Evolutionary conservation across 1,284 basidiomycete species (phyloP).

Genomic region (Meira nashicola): DNA sequence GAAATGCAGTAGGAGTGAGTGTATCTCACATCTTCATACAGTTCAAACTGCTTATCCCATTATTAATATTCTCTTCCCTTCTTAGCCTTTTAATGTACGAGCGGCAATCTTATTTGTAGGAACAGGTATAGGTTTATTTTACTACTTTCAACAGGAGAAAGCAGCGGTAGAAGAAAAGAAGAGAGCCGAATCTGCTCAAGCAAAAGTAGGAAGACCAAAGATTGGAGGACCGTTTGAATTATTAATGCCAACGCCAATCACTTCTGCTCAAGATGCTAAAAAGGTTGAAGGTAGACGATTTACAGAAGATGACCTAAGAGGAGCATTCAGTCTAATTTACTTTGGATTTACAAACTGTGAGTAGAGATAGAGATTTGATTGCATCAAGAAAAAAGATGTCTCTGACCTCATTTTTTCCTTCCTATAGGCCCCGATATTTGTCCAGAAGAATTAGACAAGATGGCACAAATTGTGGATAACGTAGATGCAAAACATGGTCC

Average conservation of each 20-base stretch:
- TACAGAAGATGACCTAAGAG: conserved; percentile 78
- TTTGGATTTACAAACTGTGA: conserved; percentile 63
- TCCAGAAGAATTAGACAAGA: conserved; percentile 95
- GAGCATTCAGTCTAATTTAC: conserved; percentile 75
- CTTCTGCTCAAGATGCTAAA: conserved; percentile 10
- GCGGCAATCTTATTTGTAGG: conserved; percentile 76
- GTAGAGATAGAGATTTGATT: background rate
- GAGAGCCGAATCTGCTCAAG: conserved; percentile 29
- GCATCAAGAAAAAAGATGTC: background rate
- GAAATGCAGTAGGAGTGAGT: conserved; percentile 11
- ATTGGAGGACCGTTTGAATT: conserved; percentile 80
- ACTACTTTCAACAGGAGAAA: conserved; percentile 87
- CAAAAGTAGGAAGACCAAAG: conserved; percentile 62
- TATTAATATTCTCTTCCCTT: background rate
- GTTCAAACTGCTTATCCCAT: background rate
- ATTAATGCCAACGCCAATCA: conserved; percentile 19
- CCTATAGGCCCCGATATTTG: conserved; percentile 94
- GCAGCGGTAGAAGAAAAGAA: conserved; percentile 28
- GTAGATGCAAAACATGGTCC: conserved; percentile 16
- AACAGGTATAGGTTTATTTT: conserved; percentile 75
- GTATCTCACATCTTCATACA: background rate
- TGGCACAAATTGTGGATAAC: conserved; percentile 72
- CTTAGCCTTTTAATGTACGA: conserved; percentile 71
- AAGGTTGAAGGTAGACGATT: conserved; percentile 48
- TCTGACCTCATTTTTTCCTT: conserved; percentile 58